A percentile compares a stretch with the other conserved stretches of the same genome.
Conservation (phyloP, 257 asterid genomes). For the Buddleja alternifolia region DNA sequence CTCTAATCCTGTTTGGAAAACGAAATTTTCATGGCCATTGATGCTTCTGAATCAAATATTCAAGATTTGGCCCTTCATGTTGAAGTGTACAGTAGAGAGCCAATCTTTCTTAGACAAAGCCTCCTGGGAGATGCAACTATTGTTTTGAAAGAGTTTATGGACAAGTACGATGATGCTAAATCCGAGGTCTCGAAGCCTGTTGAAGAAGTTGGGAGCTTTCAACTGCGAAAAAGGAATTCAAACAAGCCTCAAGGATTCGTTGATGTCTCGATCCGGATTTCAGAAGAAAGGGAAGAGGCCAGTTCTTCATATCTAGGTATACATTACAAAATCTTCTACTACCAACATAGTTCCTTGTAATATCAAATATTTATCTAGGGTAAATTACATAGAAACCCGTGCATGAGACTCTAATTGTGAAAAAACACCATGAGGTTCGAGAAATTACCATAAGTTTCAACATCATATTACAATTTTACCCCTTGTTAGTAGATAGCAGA, state of each 20-base stretch:
- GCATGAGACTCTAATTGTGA: no score
- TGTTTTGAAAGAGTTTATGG: constrained; percentile 70
- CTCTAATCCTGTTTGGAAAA: constrained; percentile 76
- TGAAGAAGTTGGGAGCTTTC: constrained; percentile 89
- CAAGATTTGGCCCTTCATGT: constrained; percentile 61
- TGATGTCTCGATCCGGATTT: constrained; percentile 67
- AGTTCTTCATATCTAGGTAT: constrained; percentile 39
- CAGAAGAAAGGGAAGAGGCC: constrained; percentile 60
- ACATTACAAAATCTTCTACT: neutral
- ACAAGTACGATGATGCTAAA: constrained; percentile 50
- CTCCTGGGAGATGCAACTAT: constrained; percentile 75
- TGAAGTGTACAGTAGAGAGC: constrained; percentile 83
- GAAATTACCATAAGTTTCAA: no score
- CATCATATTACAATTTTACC: no score
- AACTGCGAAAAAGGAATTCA: constrained; percentile 65
- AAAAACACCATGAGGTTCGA: no score
- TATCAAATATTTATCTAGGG: neutral
- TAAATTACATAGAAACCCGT: no score
- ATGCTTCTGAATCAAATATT: constrained; percentile 42
- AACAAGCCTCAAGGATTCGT: constrained; percentile 71
- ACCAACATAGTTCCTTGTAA: neutral
- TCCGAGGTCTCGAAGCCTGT: constrained; percentile 53
- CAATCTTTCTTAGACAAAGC: constrained; percentile 65
- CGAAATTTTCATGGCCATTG: constrained; percentile 60
- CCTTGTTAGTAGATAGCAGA: no score